These are phyloP conservation scores for Lasiosphaeria hispida DNA, from an alignment of 495 filamentous ascomycete genomes.

Conservation along the genomic window DNA sequence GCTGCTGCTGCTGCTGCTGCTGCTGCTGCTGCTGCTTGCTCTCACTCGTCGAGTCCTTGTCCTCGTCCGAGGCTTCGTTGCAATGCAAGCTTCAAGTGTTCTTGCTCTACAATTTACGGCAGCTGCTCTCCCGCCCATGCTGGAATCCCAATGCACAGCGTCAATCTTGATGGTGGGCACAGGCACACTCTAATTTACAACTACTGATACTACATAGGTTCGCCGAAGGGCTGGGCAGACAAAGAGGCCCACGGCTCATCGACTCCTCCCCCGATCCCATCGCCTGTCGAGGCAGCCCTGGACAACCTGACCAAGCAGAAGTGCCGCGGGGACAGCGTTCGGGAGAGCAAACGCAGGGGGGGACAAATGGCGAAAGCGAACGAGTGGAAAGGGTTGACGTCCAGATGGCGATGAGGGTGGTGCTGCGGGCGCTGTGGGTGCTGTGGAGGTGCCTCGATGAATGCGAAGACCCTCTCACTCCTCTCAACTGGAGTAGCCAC, in stretches of 20 bases:
- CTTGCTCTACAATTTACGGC: too few species aligned
- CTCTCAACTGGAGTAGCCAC: conserved; percentile 17
- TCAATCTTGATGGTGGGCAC: too few species aligned
- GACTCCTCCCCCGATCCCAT: too few species aligned
- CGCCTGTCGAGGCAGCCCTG: not conserved
- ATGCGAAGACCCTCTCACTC: conserved; percentile 11
- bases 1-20: conserved; percentile 5
- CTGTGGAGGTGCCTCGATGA: conserved; percentile 5
- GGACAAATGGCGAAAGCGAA: conserved; percentile 12
- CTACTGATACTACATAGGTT: too few species aligned
- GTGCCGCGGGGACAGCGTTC: not conserved
- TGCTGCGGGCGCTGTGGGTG: conserved; percentile 3
- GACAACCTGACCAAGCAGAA: not conserved
- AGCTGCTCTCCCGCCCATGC: too few species aligned
- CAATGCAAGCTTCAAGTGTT: too few species aligned
- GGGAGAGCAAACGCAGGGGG: conserved; percentile 11
- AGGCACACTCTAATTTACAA: too few species aligned
- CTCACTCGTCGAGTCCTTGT: too few species aligned
- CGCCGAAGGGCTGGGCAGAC: too few species aligned
- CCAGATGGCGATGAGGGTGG: conserved; percentile 15
- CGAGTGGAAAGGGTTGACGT: conserved; percentile 3
- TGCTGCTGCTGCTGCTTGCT: too few species aligned
- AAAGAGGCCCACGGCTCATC: not conserved
- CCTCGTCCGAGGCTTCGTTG: too few species aligned
- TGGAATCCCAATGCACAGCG: too few species aligned